These are phyloP conservation scores for Akanthomyces dipterigenus DNA, from an alignment of 2,329 filamentous ascomycete genomes.

Conservation along the genomic window DNA sequence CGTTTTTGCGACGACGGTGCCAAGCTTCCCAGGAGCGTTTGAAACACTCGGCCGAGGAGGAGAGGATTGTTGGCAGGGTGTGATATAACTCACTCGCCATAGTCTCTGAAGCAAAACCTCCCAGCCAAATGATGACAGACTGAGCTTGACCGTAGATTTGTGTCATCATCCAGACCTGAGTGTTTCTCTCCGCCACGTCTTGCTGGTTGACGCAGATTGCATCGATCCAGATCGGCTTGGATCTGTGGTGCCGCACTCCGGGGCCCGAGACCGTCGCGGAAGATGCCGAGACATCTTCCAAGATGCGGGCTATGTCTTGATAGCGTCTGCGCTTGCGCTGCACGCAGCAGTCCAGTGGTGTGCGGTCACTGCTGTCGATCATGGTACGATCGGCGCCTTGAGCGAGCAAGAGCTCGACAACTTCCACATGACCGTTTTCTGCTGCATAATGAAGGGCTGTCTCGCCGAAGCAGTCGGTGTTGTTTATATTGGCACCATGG, in stretches of 20 bases:
- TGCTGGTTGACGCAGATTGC: constrained; percentile 17
- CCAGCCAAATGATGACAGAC: constrained; percentile 15
- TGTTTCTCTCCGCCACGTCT: constrained; percentile 10
- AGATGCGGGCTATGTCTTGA: constrained; percentile 1
- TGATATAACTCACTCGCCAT: not conserved
- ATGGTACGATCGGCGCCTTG: constrained; percentile 2
- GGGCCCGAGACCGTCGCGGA: not conserved
- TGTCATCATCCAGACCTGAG: constrained; percentile 16
- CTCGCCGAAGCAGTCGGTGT: constrained; percentile 9
- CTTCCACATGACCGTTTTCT: constrained; percentile 5
- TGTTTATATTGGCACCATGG: constrained; percentile 11
- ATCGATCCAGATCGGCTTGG: constrained; percentile 15
- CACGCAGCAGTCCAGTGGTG: constrained; percentile 8
- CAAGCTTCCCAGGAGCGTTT: constrained; percentile 10
- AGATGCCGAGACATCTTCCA: not conserved
- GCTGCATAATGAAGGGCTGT: constrained; percentile 13
- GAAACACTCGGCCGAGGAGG: constrained; percentile 1
- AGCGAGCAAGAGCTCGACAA: constrained; percentile 6
- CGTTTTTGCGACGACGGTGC: constrained; percentile 1
- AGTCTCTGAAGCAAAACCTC: not conserved
- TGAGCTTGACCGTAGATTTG: constrained; percentile 13
- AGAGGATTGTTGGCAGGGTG: constrained; percentile 1
- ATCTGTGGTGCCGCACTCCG: not conserved
- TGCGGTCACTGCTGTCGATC: constrained; percentile 4
- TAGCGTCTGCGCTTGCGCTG: constrained; percentile 9